phyloP scores from a whole-genome alignment of 169 alveolate species.

The Babesia sp. region DNA sequence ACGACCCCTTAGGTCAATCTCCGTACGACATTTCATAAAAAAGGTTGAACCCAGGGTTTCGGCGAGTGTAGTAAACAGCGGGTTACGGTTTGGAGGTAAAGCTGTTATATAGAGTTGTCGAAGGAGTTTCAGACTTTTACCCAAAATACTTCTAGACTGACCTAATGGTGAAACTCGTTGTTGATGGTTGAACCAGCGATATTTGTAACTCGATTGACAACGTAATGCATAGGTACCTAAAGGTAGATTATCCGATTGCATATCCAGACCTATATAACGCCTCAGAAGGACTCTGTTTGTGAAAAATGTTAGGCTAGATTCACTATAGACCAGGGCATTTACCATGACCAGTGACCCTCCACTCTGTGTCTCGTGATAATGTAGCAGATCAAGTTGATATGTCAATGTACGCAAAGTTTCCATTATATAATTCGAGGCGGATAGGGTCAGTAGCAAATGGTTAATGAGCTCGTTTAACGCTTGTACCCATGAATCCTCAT shows the following conservation, averaged over 20 bases:
- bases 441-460: conserved; percentile 7
- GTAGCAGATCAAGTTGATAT: conserved; percentile 17
- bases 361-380: background rate
- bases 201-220: background rate
- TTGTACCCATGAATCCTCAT: conserved; percentile 22
- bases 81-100: conserved; percentile 28
- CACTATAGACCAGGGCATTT: conserved; percentile 7
- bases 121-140: background rate
- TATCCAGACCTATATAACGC: conserved; percentile 9
- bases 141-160: conserved; percentile 14
- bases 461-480: conserved; percentile 36
- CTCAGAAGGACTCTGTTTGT: background rate
- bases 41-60: conserved; percentile 20
- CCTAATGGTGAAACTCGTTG: background rate
- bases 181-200: conserved; percentile 24
- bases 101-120: conserved; percentile 24
- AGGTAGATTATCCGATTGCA: background rate
- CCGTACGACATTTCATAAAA: conserved; percentile 14
- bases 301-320: conserved; percentile 14
- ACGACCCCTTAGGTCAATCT: background rate
- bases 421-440: conserved; percentile 35
- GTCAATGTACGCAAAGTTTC: conserved; percentile 8
- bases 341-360: conserved; percentile 31
- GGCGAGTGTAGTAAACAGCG: conserved; percentile 27
- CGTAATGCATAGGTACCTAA: background rate